A percentile compares a stretch with the other conserved stretches of the same genome.
These are phyloP conservation scores for Borealophlyctis nickersoniae DNA, from an alignment of 192 early-diverging fungal genomes.

Conservation along the genomic window DNA sequence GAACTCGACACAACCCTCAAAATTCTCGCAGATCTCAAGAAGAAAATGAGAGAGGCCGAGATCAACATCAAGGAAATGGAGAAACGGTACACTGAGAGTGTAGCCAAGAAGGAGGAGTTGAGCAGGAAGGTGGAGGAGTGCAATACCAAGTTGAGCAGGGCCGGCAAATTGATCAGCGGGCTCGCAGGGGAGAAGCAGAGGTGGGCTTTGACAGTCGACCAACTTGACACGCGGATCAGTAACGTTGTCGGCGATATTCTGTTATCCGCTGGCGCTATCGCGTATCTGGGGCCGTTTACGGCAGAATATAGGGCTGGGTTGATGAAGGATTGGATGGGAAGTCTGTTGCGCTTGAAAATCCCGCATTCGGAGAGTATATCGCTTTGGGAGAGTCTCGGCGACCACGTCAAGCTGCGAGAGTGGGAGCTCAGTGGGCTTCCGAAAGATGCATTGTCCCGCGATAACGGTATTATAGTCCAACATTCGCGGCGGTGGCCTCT, in stretches of 20 bases:
- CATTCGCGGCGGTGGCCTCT: constrained; percentile 63
- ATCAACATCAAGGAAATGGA: constrained; percentile 66
- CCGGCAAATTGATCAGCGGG: constrained; percentile 57
- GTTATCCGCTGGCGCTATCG: constrained; percentile 55
- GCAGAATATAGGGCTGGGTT: constrained; percentile 47
- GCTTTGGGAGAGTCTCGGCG: constrained; percentile 54
- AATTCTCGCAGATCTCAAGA: constrained; percentile 53
- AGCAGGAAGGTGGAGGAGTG: constrained; percentile 60
- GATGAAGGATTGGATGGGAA: constrained; percentile 52
- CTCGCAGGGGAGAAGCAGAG: constrained; percentile 59
- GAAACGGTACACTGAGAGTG: constrained; percentile 54
- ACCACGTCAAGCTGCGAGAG: constrained; percentile 56
- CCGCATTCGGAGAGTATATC: constrained; percentile 58
- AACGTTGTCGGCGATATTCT: constrained; percentile 60
- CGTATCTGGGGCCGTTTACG: constrained; percentile 60
- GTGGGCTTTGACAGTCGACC: constrained; percentile 55
- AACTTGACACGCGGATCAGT: constrained; percentile 53
- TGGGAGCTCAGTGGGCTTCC: constrained; percentile 58
- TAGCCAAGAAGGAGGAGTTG: constrained; percentile 63
- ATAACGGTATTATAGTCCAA: constrained; percentile 61
- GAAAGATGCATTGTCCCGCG: constrained; percentile 54
- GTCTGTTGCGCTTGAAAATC: constrained; percentile 50
- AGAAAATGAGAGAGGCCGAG: constrained; percentile 56
- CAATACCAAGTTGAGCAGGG: constrained; percentile 52
- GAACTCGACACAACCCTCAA: constrained; percentile 55